phyloP scores from a whole-genome alignment of 2,329 filamentous ascomycete genomes.

The Paracoccidioides lutzii region DNA sequence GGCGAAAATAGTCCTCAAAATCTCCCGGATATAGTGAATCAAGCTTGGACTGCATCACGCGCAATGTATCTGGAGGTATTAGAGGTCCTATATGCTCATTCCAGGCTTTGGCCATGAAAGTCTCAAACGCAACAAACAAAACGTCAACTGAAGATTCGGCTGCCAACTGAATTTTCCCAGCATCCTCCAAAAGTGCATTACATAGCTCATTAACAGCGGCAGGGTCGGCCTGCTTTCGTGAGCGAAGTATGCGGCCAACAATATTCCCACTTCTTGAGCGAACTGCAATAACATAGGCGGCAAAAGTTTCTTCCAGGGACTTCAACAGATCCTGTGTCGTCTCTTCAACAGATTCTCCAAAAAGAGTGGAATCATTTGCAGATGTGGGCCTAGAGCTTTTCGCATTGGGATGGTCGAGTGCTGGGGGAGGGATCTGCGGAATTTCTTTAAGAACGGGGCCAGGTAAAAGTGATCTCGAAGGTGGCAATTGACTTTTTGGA shows the following conservation, averaged over 20 bases:
- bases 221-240: slow-evolving; percentile 58
- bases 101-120: slow-evolving; percentile 82
- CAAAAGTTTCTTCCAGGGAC: slow-evolving; percentile 71
- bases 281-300: slow-evolving; percentile 67
- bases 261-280: slow-evolving; percentile 80
- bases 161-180: slow-evolving; percentile 61
- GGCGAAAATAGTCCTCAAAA: slow-evolving; percentile 46
- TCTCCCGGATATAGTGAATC: slow-evolving; percentile 31
- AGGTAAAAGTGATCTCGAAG: slow-evolving; percentile 23
- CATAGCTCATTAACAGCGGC: slow-evolving; percentile 79
- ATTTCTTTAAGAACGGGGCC: slow-evolving; percentile 30
- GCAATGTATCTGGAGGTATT: slow-evolving; percentile 57
- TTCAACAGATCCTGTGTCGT: slow-evolving; percentile 51
- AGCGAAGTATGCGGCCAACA: slow-evolving; percentile 61
- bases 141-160: slow-evolving; percentile 68
- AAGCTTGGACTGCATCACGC: slow-evolving; percentile 52
- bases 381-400: slow-evolving; percentile 32
- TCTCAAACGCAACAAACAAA: slow-evolving; percentile 85
- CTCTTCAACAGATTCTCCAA: slow-evolving; percentile 40
- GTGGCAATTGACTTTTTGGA: slow-evolving; percentile 21
- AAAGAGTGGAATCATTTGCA: slow-evolving; percentile 10
- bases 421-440: slow-evolving; percentile 31
- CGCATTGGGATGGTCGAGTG: slow-evolving; percentile 29
- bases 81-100: slow-evolving; percentile 76
- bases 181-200: slow-evolving; percentile 73